phyloP scores from a whole-genome alignment of 441 rosid species.

The Melastoma candidum region DNA sequence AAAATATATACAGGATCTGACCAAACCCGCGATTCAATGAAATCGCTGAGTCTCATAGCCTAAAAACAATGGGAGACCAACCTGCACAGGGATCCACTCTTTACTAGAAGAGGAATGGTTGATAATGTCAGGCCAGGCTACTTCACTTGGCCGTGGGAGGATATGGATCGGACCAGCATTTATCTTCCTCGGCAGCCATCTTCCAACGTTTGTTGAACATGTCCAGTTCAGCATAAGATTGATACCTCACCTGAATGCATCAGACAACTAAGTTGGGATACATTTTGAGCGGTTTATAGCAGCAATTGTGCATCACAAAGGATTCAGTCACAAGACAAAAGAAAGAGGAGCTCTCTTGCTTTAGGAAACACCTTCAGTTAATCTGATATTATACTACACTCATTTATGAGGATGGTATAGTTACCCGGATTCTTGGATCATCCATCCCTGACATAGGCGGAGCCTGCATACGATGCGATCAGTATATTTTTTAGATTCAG shows the following conservation, averaged over 20 bases:
- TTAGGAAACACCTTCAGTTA: neutral
- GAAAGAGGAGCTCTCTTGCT: too few relatives aligned
- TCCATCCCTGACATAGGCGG: constrained; percentile 11
- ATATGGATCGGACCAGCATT: constrained; percentile 57
- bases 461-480: constrained; percentile 21
- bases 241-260: constrained; percentile 47
- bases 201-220: constrained; percentile 43
- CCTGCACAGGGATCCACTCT: too few relatives aligned
- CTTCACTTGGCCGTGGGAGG: constrained; percentile 6
- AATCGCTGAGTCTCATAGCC: too few relatives aligned
- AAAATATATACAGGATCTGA: too few relatives aligned
- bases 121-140: neutral
- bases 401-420: neutral
- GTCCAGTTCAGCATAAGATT: constrained; percentile 36
- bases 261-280: neutral
- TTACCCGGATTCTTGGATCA: constrained; percentile 51
- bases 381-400: neutral
- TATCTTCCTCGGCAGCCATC: constrained; percentile 31
- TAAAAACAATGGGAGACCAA: too few relatives aligned
- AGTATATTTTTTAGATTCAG: neutral
- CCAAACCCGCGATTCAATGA: too few relatives aligned
- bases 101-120: neutral
- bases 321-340: too few relatives aligned
- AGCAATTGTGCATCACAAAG: neutral
- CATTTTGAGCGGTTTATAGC: neutral